Percentiles rank a stretch among this genome's conserved stretches.
phyloP scores from a whole-genome alignment of 257 asterid species.

The Linderniella brevidens region DNA sequence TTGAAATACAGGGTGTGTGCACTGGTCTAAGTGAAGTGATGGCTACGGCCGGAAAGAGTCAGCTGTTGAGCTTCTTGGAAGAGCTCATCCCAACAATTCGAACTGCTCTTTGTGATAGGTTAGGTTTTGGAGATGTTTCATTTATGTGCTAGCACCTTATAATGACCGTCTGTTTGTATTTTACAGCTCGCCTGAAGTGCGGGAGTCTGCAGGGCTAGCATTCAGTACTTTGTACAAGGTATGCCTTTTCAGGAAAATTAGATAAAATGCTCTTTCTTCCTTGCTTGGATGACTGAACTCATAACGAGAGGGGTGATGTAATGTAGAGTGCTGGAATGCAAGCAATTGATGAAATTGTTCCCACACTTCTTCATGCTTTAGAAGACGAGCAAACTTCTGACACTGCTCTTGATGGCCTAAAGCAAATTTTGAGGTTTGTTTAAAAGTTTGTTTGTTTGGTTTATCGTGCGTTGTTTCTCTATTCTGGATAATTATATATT shows the following conservation, averaged over 20 bases:
- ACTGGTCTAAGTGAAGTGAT: slow-evolving; percentile 96
- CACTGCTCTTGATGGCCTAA: slow-evolving; percentile 96
- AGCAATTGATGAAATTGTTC: slow-evolving; percentile 98
- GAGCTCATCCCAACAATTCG: slow-evolving; percentile 89
- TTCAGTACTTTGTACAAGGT: slow-evolving; percentile 98
- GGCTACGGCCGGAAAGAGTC: slow-evolving; percentile 94
- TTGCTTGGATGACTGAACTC: background rate
- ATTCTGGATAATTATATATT: slow-evolving; percentile 9
- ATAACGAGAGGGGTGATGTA: too few species aligned
- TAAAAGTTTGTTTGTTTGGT: slow-evolving; percentile 6
- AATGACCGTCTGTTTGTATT: background rate
- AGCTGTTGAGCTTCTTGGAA: slow-evolving; percentile 76
- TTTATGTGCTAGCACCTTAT: background rate
- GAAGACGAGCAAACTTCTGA: slow-evolving; percentile 84
- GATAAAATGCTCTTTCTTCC: background rate
- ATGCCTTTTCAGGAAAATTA: slow-evolving; percentile 9
- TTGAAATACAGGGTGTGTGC: slow-evolving; percentile 76
- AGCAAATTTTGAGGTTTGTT: slow-evolving; percentile 78
- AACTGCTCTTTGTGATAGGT: slow-evolving; percentile 97
- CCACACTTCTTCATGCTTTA: slow-evolving; percentile 85
- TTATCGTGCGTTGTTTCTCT: slow-evolving; percentile 6
- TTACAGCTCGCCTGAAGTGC: slow-evolving; percentile 67
- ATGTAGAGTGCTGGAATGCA: slow-evolving; percentile 92
- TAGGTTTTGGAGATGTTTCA: slow-evolving; percentile 12
- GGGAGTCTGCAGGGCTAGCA: slow-evolving; percentile 90